Base-by-base conservation (phyloP, 768 basidiomycete species). In the Amanita thiersii region DNA sequence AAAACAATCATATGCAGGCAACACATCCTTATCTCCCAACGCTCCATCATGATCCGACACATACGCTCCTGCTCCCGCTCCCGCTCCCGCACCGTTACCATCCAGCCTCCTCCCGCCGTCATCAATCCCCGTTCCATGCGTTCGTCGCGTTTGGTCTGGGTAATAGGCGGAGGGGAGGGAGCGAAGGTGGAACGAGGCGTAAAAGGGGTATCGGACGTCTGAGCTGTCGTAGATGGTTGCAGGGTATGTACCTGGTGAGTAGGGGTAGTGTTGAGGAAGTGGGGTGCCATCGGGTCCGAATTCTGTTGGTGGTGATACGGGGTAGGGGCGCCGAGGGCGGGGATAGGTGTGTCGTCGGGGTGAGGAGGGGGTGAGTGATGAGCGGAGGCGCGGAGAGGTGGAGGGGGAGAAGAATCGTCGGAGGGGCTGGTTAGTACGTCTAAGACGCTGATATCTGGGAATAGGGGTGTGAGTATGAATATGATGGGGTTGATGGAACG, bases 1-100 rank as follows among this genome's bases (percentile, higher is more conserved):
- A 5, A 52, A 36, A 9, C 46, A 53, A 33, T 73, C 65, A 33
- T 74, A 75, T 4, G 70, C 68, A 9, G 72, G 73, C 14, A 74
- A 60, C 0, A 51, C 46, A 25, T 74, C 73, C 48, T 73, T 74
- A 45, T 68, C 66, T 0, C 56, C 52, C 43, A 57, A 46, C 4
- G 45, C 50, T 18, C 61, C 54, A 3, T 28, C 23, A 0, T 47
- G 39, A 11, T 44, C 19, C 2, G 26, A 44, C n/a, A 47, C n/a
- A n/a, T n/a, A n/a, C n/a, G n/a, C n/a, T n/a, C n/a, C n/a, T n/a
- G n/a, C n/a, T n/a, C n/a, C n/a, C n/a, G n/a, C n/a, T n/a, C n/a
- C n/a, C 32, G 28, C 28, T 29, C 28, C 28, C 28, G 28, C 28
- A 5, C 70, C 53, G 39, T 70, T 63, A 14, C 42, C 42, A 8